Evolutionary conservation across 495 filamentous ascomycete species (phyloP).

Genomic region (Aspergillus sclerotiicarbonarius): DNA sequence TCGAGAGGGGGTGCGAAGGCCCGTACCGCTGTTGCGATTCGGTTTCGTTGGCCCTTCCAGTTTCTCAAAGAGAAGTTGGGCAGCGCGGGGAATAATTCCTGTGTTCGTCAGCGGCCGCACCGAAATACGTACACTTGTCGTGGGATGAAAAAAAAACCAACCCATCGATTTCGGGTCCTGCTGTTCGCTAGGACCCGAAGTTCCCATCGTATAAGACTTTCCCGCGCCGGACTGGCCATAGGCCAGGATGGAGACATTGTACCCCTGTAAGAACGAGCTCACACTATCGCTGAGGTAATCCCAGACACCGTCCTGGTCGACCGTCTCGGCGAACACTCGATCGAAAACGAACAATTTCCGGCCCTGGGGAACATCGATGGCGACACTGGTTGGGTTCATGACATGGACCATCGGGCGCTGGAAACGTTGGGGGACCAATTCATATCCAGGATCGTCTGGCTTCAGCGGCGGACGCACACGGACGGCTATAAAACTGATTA

Average conservation of each 20-base stretch:
- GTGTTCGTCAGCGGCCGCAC: constrained; percentile 6
- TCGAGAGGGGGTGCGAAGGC: constrained; percentile 75
- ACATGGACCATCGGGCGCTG: constrained; percentile 91
- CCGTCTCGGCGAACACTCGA: constrained; percentile 82
- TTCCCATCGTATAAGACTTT: constrained; percentile 99
- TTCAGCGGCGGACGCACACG: constrained; percentile 88
- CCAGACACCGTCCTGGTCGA: constrained; percentile 89
- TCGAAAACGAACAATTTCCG: constrained; percentile 96
- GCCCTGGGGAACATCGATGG: constrained; percentile 87
- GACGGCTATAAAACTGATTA: constrained; percentile 60
- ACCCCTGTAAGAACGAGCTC: constrained; percentile 87
- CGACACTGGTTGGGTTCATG: constrained; percentile 75
- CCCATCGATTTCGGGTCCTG: constrained; percentile 74
- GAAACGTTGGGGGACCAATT: constrained; percentile 93
- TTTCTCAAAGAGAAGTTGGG: constrained; percentile 81
- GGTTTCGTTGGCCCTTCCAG: constrained; percentile 56
- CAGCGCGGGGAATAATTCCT: constrained; percentile 95
- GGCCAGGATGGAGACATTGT: constrained; percentile 97
- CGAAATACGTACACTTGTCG: neutral
- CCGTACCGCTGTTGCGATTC: constrained; percentile 65
- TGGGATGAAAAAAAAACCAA: constrained; percentile 33
- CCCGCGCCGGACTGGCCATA: constrained; percentile 99
- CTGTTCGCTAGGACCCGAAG: constrained; percentile 82
- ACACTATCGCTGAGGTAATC: constrained; percentile 92
- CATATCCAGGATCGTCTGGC: constrained; percentile 83